Evolutionary conservation across 2,329 filamentous ascomycete species (phyloP).

Genomic region (Fusarium sp.): DNA sequence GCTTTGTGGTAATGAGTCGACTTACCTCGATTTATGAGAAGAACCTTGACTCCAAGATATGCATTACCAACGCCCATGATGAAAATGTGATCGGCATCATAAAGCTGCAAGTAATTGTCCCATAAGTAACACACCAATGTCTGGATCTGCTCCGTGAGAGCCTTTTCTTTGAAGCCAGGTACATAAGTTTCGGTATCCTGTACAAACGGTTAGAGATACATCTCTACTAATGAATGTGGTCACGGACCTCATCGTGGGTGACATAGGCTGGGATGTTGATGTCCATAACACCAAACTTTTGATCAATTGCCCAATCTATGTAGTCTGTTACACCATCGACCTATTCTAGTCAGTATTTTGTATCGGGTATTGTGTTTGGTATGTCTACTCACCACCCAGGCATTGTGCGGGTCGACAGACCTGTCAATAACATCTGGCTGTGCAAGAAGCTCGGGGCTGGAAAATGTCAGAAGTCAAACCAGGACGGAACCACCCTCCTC

Average conservation of each 20-base stretch:
- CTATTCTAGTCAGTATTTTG: slow-evolving; percentile 60
- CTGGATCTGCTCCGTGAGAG: slow-evolving; percentile 70
- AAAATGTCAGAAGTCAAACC: slow-evolving; percentile 23
- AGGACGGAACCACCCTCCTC: background rate
- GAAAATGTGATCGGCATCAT: slow-evolving; percentile 79
- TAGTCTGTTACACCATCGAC: slow-evolving; percentile 85
- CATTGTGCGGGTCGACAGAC: slow-evolving; percentile 83
- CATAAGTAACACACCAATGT: slow-evolving; percentile 89
- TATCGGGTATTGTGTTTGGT: background rate
- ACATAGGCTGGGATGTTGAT: slow-evolving; percentile 88
- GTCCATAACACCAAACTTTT: slow-evolving; percentile 87
- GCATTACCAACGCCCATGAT: slow-evolving; percentile 92
- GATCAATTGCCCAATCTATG: slow-evolving; percentile 83
- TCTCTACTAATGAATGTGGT: slow-evolving; percentile 18
- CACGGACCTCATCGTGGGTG: slow-evolving; percentile 69
- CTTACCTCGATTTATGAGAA: slow-evolving; percentile 81
- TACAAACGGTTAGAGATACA: slow-evolving; percentile 27
- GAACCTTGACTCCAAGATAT: slow-evolving; percentile 83
- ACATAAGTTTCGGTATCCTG: slow-evolving; percentile 64
- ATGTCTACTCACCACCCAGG: slow-evolving; percentile 78
- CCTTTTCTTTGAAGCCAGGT: slow-evolving; percentile 59
- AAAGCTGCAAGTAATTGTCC: slow-evolving; percentile 95
- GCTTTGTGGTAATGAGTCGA: slow-evolving; percentile 3
- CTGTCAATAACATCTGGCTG: slow-evolving; percentile 78
- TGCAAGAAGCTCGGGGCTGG: slow-evolving; percentile 75